Evolutionary conservation across 2,329 filamentous ascomycete genomes (phyloP).

Genomic region (Fusarium falciforme): DNA sequence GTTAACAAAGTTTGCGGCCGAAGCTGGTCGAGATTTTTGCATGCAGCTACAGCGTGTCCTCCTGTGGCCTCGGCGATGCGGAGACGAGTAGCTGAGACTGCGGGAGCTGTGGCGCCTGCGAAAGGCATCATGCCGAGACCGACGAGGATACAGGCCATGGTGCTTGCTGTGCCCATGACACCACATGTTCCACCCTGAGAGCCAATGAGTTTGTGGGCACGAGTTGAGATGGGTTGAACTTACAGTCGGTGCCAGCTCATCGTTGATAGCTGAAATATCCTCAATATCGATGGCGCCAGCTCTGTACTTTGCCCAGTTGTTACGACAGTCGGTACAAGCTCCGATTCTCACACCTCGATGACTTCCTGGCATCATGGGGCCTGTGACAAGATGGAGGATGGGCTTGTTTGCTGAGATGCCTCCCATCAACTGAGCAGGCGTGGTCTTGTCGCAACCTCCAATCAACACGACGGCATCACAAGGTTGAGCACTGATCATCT

Average conservation of each 20-base stretch:
- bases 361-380: conserved; percentile 80
- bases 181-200: conserved; percentile 78
- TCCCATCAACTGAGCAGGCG: conserved; percentile 80
- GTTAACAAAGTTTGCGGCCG: conserved; percentile 78
- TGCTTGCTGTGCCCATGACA: conserved; percentile 93
- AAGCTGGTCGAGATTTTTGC: conserved; percentile 75
- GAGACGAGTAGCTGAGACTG: conserved; percentile 81
- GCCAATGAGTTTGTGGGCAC: not conserved
- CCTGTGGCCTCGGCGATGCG: conserved; percentile 82
- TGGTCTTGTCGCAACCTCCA: conserved; percentile 81
- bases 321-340: conserved; percentile 80
- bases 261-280: conserved; percentile 76
- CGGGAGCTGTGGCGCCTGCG: conserved; percentile 81
- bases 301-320: conserved; percentile 77
- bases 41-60: conserved; percentile 73
- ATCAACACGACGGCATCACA: conserved; percentile 76
- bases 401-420: conserved; percentile 81
- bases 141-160: conserved; percentile 87
- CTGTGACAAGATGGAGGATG: conserved; percentile 74
- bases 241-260: conserved; percentile 78
- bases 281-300: conserved; percentile 76
- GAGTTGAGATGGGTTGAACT: conserved; percentile 29
- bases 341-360: conserved; percentile 73
- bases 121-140: conserved; percentile 85
- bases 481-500: conserved; percentile 80